Conservation (phyloP, 2,329 filamentous ascomycete genomes). For the Ophiostoma ips region DNA sequence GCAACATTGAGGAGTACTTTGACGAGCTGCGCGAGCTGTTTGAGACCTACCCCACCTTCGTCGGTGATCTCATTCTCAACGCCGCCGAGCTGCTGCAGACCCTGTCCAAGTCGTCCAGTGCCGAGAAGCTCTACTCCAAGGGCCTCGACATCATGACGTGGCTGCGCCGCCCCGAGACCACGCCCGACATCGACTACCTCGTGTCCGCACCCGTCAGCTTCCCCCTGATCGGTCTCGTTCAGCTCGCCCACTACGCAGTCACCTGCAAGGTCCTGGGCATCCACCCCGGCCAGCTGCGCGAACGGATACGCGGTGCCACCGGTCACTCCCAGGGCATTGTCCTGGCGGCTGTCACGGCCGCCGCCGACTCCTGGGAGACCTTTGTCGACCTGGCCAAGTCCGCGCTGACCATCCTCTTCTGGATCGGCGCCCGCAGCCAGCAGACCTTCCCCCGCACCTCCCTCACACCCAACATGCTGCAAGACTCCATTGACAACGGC, state of each 20-base stretch:
- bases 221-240: constrained; percentile 88
- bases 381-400: constrained; percentile 69
- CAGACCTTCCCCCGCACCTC: constrained; percentile 95
- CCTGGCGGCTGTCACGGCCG: constrained; percentile 80
- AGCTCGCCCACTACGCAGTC: constrained; percentile 89
- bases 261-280: constrained; percentile 85
- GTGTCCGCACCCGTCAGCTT: constrained; percentile 92
- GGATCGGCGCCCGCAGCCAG: constrained; percentile 94
- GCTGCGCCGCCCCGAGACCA: constrained; percentile 78
- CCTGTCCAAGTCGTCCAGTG: constrained; percentile 67
- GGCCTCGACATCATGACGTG: constrained; percentile 91
- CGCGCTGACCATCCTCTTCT: constrained; percentile 87
- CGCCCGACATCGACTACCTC: constrained; percentile 87
- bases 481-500: constrained; percentile 85
- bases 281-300: constrained; percentile 75
- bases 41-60: constrained; percentile 79
- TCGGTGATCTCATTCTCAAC: constrained; percentile 68
- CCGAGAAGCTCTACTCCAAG: constrained; percentile 92
- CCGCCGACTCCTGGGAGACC: constrained; percentile 84
- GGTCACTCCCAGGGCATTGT: constrained; percentile 96
- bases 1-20: constrained; percentile 99
- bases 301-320: constrained; percentile 74
- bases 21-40: constrained; percentile 90
- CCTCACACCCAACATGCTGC: constrained; percentile 75
- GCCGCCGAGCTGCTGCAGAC: constrained; percentile 79